Conservation (phyloP, 371 early-diverging fungal genomes). For the Haplosporangium sp. region DNA sequence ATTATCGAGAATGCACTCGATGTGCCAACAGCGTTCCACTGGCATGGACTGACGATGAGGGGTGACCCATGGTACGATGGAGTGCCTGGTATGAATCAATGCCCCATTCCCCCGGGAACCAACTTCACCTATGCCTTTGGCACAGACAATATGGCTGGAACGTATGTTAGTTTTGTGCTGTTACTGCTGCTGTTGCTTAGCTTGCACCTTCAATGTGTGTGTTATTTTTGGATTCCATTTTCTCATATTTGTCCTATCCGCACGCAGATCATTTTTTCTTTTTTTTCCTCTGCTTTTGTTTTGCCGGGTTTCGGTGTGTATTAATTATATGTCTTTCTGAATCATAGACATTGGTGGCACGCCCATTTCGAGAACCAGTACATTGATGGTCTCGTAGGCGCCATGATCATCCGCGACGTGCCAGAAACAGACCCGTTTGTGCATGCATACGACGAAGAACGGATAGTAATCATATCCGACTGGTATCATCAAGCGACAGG, state of each 20-base stretch:
- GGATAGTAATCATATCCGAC: constrained; percentile 46
- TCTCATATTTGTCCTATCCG: not conserved
- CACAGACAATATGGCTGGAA: constrained; percentile 51
- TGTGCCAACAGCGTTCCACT: constrained; percentile 65
- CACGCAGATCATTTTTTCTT: not conserved
- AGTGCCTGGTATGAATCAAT: constrained; percentile 67
- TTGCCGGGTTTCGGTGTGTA: not conserved
- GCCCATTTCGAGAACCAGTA: constrained; percentile 80
- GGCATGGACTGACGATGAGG: constrained; percentile 79
- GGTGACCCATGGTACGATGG: constrained; percentile 76
- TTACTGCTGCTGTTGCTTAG: constrained; percentile 3
- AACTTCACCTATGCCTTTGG: constrained; percentile 60
- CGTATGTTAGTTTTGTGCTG: constrained; percentile 27
- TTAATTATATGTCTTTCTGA: not conserved
- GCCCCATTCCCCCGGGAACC: constrained; percentile 61
- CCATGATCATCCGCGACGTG: constrained; percentile 45
- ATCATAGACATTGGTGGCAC: constrained; percentile 66
- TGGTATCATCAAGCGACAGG: constrained; percentile 51
- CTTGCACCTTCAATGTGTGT: not conserved
- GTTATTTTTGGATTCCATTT: constrained; percentile 14
- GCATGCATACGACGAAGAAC: constrained; percentile 54
- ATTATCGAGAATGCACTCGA: constrained; percentile 48
- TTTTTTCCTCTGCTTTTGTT: too few relatives aligned
- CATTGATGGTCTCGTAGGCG: constrained; percentile 76
- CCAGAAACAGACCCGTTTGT: constrained; percentile 45